Percentiles rank a stretch among this genome's conserved stretches.
phyloP scores from a whole-genome alignment of 2,329 filamentous ascomycete species.

The Biscogniauxia mediterranea region DNA sequence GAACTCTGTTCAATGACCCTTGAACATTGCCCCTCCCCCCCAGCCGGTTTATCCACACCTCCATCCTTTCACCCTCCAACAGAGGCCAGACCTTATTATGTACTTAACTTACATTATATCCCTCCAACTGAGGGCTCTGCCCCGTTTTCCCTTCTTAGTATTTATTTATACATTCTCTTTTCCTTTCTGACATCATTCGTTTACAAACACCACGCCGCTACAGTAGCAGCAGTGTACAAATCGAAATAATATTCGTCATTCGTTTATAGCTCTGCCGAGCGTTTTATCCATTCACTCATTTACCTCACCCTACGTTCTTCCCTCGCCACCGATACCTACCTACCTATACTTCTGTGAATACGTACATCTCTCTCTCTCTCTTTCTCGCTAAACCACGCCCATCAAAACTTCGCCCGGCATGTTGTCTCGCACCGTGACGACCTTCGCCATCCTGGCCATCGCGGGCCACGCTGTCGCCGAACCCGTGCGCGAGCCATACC shows the following conservation, averaged over 20 bases:
- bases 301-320: conserved; percentile 1
- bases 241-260: conserved; percentile 11
- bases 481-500: conserved; percentile 25
- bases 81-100: neutral
- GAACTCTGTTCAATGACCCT: neutral
- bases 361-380: neutral
- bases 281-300: conserved; percentile 11
- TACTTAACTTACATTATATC: neutral
- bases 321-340: neutral
- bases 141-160: neutral
- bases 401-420: conserved; percentile 14
- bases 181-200: neutral
- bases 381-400: neutral
- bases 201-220: neutral
- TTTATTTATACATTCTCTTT: neutral
- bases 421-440: conserved; percentile 21
- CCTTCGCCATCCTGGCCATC: conserved; percentile 24
- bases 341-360: neutral
- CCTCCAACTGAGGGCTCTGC: neutral
- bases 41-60: neutral
- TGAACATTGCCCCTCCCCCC: neutral
- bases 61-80: neutral
- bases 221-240: neutral
- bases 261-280: conserved; percentile 14
- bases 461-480: conserved; percentile 26